Percentiles rank a stretch among this genome's conserved stretches.
These are phyloP conservation scores for Fonsecaea pedrosoi DNA, from an alignment of 2,329 filamentous ascomycete genomes.

Conservation along the genomic window DNA sequence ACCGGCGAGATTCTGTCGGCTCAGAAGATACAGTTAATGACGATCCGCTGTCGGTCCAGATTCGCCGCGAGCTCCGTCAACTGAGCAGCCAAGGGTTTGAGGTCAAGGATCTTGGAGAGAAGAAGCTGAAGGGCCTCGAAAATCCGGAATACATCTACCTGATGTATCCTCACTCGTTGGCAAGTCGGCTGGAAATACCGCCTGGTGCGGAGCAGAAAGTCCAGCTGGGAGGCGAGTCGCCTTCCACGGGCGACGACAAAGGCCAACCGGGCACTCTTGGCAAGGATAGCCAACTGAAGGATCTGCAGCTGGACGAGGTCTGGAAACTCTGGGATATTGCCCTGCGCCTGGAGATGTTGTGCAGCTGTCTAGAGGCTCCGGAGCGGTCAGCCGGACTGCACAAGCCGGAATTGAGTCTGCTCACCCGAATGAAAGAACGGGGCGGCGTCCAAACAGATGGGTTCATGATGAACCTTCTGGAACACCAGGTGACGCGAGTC, in stretches of 20 bases:
- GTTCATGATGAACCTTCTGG: conserved; percentile 86
- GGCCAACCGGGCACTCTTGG: conserved; percentile 66
- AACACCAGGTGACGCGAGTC: conserved; percentile 93
- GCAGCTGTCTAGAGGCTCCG: conserved; percentile 80
- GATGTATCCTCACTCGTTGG: conserved; percentile 88
- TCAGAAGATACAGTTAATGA: conserved; percentile 78
- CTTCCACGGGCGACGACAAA: conserved; percentile 38
- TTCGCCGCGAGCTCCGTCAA: conserved; percentile 84
- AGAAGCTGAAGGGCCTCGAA: conserved; percentile 94
- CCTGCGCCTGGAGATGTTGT: conserved; percentile 89
- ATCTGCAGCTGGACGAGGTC: conserved; percentile 80
- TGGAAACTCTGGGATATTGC: conserved; percentile 92
- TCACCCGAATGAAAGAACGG: conserved; percentile 74
- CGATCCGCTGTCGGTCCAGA: conserved; percentile 74
- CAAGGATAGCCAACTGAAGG: conserved; percentile 68
- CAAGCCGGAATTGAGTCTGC: conserved; percentile 79
- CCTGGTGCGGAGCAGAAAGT: conserved; percentile 38
- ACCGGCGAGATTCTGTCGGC: conserved; percentile 70
- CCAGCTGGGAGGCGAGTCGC: conserved; percentile 49
- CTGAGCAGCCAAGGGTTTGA: conserved; percentile 92
- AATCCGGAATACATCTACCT: conserved; percentile 96
- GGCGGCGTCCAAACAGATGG: conserved; percentile 87
- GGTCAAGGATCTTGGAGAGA: conserved; percentile 94
- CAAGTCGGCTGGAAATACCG: conserved; percentile 65
- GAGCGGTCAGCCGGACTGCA: conserved; percentile 64